phyloP scores from a whole-genome alignment of 164 flowering plant species.

The Vitis amurensis region DNA sequence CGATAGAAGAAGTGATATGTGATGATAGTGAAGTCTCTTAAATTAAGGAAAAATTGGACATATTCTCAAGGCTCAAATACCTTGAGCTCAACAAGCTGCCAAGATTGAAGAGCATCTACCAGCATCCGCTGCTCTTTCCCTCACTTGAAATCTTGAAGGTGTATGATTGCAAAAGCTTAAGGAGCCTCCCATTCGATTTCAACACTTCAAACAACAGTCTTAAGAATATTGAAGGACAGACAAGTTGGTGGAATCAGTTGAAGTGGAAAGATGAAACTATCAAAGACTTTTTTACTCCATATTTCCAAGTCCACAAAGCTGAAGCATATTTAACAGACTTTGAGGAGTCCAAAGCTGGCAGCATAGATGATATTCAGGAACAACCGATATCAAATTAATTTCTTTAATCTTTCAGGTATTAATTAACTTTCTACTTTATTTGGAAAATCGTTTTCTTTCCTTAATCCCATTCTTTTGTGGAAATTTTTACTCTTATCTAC shows the following conservation, averaged over 20 bases:
- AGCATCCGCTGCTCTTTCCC: background rate
- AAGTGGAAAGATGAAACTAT: slow-evolving; percentile 4
- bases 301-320: no score
- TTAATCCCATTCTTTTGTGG: no score
- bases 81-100: background rate
- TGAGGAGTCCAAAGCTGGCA: no score
- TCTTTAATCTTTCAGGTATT: no score
- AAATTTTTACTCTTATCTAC: no score
- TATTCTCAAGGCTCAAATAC: background rate
- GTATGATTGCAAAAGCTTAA: background rate
- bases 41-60: background rate
- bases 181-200: background rate
- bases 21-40: background rate
- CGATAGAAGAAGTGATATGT: background rate
- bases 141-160: background rate
- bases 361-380: no score
- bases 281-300: background rate
- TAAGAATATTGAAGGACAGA: background rate
- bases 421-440: no score
- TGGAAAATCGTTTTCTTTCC: no score
- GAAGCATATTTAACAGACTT: no score
- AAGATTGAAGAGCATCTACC: slow-evolving; percentile 6
- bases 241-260: slow-evolving; percentile 9
- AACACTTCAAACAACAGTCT: background rate
- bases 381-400: no score